Evolutionary conservation across 768 basidiomycete species (phyloP).

Genomic region (Nidula microcarpa): DNA sequence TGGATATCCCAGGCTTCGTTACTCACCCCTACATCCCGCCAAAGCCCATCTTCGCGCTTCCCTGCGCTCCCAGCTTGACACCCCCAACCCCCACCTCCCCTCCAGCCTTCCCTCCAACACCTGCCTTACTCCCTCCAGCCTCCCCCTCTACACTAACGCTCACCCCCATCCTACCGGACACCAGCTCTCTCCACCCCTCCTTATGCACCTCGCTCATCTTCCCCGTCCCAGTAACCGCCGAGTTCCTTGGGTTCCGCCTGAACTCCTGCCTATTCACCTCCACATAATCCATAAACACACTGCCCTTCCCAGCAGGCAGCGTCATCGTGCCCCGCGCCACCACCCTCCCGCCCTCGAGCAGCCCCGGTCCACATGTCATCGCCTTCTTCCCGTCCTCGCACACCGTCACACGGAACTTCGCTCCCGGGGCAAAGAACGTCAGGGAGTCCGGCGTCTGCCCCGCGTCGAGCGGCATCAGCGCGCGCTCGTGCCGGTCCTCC

Average conservation of each 20-base stretch:
- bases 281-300: background rate
- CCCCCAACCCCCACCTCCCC: background rate
- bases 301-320: background rate
- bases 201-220: background rate
- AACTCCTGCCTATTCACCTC: background rate
- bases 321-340: background rate
- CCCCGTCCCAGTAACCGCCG: background rate
- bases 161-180: background rate
- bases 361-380: conserved; percentile 13
- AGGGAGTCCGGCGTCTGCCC: background rate
- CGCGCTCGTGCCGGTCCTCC: conserved; percentile 9
- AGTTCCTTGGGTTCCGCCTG: background rate
- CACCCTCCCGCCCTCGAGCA: background rate
- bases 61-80: too few relatives aligned
- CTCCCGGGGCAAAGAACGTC: conserved; percentile 10
- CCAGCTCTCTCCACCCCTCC: background rate
- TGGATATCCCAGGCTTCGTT: too few relatives aligned
- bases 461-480: conserved; percentile 14
- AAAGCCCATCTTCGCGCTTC: too few relatives aligned
- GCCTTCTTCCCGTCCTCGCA: conserved; percentile 11
- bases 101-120: background rate
- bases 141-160: background rate
- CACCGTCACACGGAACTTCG: conserved; percentile 10
- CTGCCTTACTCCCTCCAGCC: background rate
- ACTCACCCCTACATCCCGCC: too few relatives aligned